Base-by-base conservation (phyloP, 2,329 filamentous ascomycete species). In the Diaporthe capsici region DNA sequence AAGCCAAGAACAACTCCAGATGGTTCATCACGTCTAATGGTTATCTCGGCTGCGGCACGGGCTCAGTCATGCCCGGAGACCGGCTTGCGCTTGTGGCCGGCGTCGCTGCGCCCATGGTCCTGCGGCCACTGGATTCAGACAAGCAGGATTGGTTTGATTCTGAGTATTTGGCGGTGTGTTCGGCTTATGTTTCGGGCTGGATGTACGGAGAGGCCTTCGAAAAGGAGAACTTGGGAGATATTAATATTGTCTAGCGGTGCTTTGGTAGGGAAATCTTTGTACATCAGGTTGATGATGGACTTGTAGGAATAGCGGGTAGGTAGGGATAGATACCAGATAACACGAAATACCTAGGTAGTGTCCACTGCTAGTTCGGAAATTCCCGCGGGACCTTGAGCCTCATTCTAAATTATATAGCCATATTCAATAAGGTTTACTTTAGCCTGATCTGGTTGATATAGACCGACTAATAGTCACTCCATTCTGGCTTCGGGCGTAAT, bases 121-220 rank as follows among this genome's bases (percentile, higher is more conserved):
- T 65, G 39, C 60, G 25, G 6, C 39, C 60, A 7, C 25, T 65
- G 25, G 39, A 47, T 47, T 13, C 25, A 47, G 39, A 4, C 4
- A 65, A 13, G n/a, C 8, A 22, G 8, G 13, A 44, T 12, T 65
- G 60, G 60, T 65, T 47, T 22, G 60, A 20, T 3, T 31, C 60
- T 22, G 15, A 31, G 13, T 65, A 47, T 34, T 28, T 47, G 39
- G 60, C 60, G 25, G 60, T 65, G 22, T 65, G 60, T 25, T 65
- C 60, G 25, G 17, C 60, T n/a, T 65, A 65, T 65, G 60, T 65
- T 65, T 22, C 39, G 17, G 60, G 60, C 7, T 65, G 60, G 60
- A 65, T 47, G 39, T 44, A 47, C 17, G 39, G 39, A 47, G 60
- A 65, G 17, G 60, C 2, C 6, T 65, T 65, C 42, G 15, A 65